Base-by-base conservation (phyloP, 768 basidiomycete genomes). In the Coprinopsis marcescibilis region DNA sequence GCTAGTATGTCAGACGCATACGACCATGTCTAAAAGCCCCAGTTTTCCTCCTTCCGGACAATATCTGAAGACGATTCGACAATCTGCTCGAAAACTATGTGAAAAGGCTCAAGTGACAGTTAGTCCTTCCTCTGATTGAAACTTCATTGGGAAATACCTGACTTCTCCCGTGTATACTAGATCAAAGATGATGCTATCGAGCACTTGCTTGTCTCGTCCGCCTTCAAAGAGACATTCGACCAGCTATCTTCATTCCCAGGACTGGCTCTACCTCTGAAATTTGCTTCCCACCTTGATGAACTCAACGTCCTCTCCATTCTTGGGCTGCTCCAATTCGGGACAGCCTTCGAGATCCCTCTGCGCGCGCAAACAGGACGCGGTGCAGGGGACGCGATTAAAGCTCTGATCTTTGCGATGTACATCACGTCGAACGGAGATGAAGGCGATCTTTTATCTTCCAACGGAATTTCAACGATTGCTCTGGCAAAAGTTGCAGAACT, bases 351-450 rank as follows among this genome's bases (percentile, higher is more conserved):
- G 20, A 69, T 73, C 3, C 78, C 83, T 3, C 72, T 94, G 30
- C 89, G 88, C 61, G 64, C 65, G 12, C 77, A 79, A 46, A 84
- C 84, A 2, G 80, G 82, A 12, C 80, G 88, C 33, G 89, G 90
- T 17, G 88, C 89, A 51, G 91, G 83, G 76, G 87, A 93, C 62
- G 80, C 78, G 46, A 86, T 92, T 57, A 76, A 85, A 43, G 83
- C 80, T 2, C 75, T 94, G 42, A 70, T 78, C 24, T 80, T 91
- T 56, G 75, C 80, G 12, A 65, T 89, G 52, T 89, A 83, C 63
- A 71, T 93, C 52, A 72, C 78, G 21, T 83, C 84, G 3, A 65
- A 76, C 5, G 61, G 71, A 7, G 77, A 76, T 19, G 73, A 68
- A 41, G 74, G 72, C 19, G 78, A 85, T 58, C 58, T 81, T 12